phyloP scores from a whole-genome alignment of 2,329 filamentous ascomycete genomes.

The Trichoderma asperellum region DNA sequence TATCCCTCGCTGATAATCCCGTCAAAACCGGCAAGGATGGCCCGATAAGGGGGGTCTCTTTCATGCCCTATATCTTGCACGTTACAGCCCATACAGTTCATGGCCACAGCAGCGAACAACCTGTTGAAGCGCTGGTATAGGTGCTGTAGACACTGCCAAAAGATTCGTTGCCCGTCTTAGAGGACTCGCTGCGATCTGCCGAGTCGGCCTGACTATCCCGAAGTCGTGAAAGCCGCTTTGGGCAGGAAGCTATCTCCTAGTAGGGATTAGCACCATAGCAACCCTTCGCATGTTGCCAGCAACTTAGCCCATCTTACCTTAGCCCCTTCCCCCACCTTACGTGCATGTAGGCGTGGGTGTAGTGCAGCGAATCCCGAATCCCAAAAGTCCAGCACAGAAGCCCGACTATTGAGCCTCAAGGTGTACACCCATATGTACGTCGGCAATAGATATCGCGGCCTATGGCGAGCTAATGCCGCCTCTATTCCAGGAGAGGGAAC shows the following conservation, averaged over 20 bases:
- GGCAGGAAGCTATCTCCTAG: background rate
- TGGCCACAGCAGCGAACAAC: background rate
- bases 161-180: background rate
- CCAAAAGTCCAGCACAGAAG: background rate
- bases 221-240: background rate
- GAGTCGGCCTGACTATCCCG: background rate
- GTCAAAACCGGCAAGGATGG: background rate
- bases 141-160: background rate
- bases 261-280: background rate
- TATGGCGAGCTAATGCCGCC: background rate
- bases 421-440: background rate
- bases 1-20: background rate
- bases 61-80: background rate
- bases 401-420: constrained; percentile 1
- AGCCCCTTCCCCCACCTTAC: background rate
- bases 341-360: background rate
- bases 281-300: background rate
- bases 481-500: background rate
- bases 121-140: background rate
- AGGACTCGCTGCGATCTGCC: background rate
- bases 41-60: background rate
- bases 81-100: background rate
- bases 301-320: background rate
- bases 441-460: background rate
- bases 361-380: constrained; percentile 8